Base-by-base conservation (phyloP, 331 rosid genomes). In the Rhamnella rubrinervis region DNA sequence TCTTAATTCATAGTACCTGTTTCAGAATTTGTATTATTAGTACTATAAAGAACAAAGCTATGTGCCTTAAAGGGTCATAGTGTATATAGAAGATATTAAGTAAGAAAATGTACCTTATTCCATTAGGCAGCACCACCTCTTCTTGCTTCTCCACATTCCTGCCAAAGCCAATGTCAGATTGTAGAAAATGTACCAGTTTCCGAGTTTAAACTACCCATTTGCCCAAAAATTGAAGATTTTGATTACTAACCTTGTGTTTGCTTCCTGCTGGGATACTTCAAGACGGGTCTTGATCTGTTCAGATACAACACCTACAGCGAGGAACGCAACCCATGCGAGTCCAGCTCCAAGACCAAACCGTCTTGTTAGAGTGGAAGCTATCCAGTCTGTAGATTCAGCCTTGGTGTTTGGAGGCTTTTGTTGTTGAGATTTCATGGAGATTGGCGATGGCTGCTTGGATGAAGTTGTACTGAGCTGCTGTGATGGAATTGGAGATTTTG, bases 331-430 rank as follows among this genome's bases (percentile, higher is more conserved):
- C 97, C 98, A 95, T 3, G 97, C 95, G 72, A 95, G 98, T 67
- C 98, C 98, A 39, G 98, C 96, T 56, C 95, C 97, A 8, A 93
- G 82, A 6, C 98, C 98, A 40, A 91, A 95, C 59, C 98, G 74
- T 75, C 97, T 87, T 2, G 93, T 95, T 61, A 95, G 75, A 20
- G 79, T 78, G 37, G 91, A 79, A 72, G 98, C 96, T 38, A 87
- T 77, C 98, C 98, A 95, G 59, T 91, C 97, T n/a, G 97, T 89
- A 74, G 96, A 81, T 2, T 91, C 98, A 67, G 68, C 87, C 71
- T 83, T 81, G 19, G 77, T 59, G 13, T 11, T 44, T 18, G 74
- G 21, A 9, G 88, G 85, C 63, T 70, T 75, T 71, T 77, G 88
- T 62, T 73, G 85, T 65, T 78, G 77, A 39, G 74, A 74, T 73